Percentiles rank a stretch among this genome's conserved stretches.
Conservation (phyloP, 495 filamentous ascomycete genomes). For the Penicillium roqueforti region DNA sequence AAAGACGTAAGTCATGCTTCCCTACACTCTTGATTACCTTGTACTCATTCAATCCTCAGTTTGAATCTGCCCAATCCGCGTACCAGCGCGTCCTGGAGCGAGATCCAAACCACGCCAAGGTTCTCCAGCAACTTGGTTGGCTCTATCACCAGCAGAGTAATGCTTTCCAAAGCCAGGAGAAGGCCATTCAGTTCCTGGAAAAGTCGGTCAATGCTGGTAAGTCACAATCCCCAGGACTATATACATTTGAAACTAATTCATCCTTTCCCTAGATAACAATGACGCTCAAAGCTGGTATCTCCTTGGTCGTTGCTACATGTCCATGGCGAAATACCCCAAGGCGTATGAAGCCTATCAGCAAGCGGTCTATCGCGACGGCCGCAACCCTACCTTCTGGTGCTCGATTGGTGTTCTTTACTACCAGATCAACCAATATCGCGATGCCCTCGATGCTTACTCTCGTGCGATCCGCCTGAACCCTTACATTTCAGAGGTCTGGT, state of each 20-base stretch:
- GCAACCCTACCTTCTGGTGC: conserved; percentile 99
- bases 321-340: conserved; percentile 97
- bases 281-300: conserved; percentile 99
- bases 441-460: conserved; percentile 97
- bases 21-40: not conserved
- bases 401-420: conserved; percentile 99
- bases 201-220: conserved; percentile 93
- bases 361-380: conserved; percentile 95
- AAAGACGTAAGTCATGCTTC: conserved; percentile 73
- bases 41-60: conserved; percentile 53
- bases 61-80: conserved; percentile 83
- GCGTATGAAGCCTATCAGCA: conserved; percentile 99
- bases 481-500: conserved; percentile 99
- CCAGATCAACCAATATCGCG: conserved; percentile 99
- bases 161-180: conserved; percentile 84
- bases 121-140: conserved; percentile 97
- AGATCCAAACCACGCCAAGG: conserved; percentile 95
- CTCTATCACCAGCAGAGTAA: conserved; percentile 93
- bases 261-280: conserved; percentile 61
- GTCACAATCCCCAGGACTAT: conserved; percentile 14
- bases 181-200: conserved; percentile 94
- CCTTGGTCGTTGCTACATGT: conserved; percentile 98
- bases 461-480: conserved; percentile 96
- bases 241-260: conserved; percentile 1
- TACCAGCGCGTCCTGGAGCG: conserved; percentile 92